phyloP scores from a whole-genome alignment of 2,329 filamentous ascomycete species.

The Ophiostoma australiae region DNA sequence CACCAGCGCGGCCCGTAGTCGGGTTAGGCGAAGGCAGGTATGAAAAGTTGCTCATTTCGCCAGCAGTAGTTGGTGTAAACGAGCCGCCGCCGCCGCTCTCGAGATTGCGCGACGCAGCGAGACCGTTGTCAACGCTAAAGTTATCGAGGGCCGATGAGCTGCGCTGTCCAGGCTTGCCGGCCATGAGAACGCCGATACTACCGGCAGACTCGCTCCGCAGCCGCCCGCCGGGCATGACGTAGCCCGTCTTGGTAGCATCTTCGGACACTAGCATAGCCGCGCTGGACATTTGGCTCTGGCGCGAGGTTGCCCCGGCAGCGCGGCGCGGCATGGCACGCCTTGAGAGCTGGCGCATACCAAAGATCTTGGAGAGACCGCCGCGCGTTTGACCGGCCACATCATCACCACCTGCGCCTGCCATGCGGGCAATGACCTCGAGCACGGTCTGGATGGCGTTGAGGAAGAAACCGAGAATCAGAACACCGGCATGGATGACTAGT shows the following conservation, averaged over 20 bases:
- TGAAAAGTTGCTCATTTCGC: slow-evolving; percentile 64
- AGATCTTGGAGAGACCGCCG: slow-evolving; percentile 83
- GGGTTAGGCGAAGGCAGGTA: slow-evolving; percentile 56
- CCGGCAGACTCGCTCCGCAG: slow-evolving; percentile 58
- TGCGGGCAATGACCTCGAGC: slow-evolving; percentile 77
- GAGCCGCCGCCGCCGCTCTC: slow-evolving; percentile 53
- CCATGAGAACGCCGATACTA: slow-evolving; percentile 50
- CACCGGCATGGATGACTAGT: slow-evolving; percentile 74
- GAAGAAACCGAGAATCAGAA: slow-evolving; percentile 87
- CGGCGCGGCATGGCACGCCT: slow-evolving; percentile 59
- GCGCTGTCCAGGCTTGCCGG: slow-evolving; percentile 41
- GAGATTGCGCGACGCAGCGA: slow-evolving; percentile 44
- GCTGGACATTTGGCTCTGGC: slow-evolving; percentile 77
- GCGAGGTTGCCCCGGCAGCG: slow-evolving; percentile 51
- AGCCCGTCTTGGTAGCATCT: slow-evolving; percentile 59
- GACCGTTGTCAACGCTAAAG: slow-evolving; percentile 43
- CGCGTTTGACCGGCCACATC: slow-evolving; percentile 63
- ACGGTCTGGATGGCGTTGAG: slow-evolving; percentile 87
- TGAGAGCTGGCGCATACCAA: slow-evolving; percentile 84
- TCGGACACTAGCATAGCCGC: slow-evolving; percentile 72
- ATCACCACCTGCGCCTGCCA: slow-evolving; percentile 77
- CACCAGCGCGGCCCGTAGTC: background rate
- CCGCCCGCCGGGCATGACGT: slow-evolving; percentile 49
- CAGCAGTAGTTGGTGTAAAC: slow-evolving; percentile 63
- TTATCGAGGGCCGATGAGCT: slow-evolving; percentile 54